Percentiles rank a stretch among this genome's conserved stretches.
Conservation (phyloP, 2,329 filamentous ascomycete genomes). For the Clarireedia sp. region DNA sequence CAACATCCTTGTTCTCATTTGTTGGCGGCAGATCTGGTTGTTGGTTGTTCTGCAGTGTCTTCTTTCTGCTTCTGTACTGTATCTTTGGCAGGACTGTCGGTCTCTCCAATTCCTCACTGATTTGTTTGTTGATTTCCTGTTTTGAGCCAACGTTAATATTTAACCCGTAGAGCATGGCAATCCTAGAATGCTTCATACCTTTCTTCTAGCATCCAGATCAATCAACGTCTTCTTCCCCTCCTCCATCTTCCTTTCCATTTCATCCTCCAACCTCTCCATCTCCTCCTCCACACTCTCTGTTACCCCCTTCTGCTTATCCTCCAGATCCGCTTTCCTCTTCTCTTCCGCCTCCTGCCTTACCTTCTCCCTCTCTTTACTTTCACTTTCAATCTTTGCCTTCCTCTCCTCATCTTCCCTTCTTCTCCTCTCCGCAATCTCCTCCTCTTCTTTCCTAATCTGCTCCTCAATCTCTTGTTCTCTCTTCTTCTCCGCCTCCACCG, state of each 20-base stretch:
- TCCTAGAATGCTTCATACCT: conserved; percentile 8
- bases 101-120: conserved; percentile 21
- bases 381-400: conserved; percentile 8
- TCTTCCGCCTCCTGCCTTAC: conserved; percentile 19
- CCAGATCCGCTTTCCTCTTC: conserved; percentile 13
- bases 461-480: conserved; percentile 15
- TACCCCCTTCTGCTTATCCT: conserved; percentile 15
- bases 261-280: conserved; percentile 24
- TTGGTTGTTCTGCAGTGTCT: conserved; percentile 5
- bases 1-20: background rate
- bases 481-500: conserved; percentile 10
- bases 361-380: conserved; percentile 10
- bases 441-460: conserved; percentile 15
- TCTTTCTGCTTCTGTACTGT: conserved; percentile 19
- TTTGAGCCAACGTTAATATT: background rate
- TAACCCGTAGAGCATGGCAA: background rate
- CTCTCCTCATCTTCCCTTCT: conserved; percentile 18
- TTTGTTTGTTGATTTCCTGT: conserved; percentile 24
- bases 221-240: conserved; percentile 19
- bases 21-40: background rate
- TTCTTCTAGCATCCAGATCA: conserved; percentile 22
- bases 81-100: conserved; percentile 22
- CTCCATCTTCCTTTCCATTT: conserved; percentile 22
- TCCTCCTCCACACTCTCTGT: conserved; percentile 19
- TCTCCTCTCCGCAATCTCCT: conserved; percentile 16